Base-by-base conservation (phyloP, 192 early-diverging fungal species). In the Gonapodya sp. region DNA sequence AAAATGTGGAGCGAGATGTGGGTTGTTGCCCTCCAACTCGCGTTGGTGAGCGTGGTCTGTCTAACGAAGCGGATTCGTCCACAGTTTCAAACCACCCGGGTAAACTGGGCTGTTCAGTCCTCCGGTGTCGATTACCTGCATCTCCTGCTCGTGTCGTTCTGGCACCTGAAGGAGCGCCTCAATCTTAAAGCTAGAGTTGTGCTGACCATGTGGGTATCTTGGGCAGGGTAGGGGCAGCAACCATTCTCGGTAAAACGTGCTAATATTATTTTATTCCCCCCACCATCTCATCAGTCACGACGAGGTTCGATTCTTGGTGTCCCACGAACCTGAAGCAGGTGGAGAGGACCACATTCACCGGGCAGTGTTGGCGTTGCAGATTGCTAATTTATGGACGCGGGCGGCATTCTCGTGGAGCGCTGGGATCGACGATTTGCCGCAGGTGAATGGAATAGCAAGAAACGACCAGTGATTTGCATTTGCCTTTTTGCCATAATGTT, bases 51-150 rank as follows among this genome's bases (percentile, higher is more conserved):
- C n/a, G n/a, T n/a, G n/a, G n/a, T n/a, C n/a, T n/a, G n/a, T n/a
- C n/a, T n/a, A n/a, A n/a, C n/a, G n/a, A n/a, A n/a, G n/a, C n/a
- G n/a, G n/a, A n/a, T n/a, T n/a, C n/a, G n/a, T 24, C 80, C 80
- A 34, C 84, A 92, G 79, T 98, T 91, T 83, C 86, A 95, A 87
- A 95, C 95, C 0, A 95, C 93, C 35, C 89, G 96, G 18, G 87
- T 98, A 46, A 99, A 99, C 84, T 99, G 97, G 97, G 95, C 94
- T 0, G 96, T 99, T 1, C 97, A 99, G 85, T 96, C 95, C 31
- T 98, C 96, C 0, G 97, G 96, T 30, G 97, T 97, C 33, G 97
- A 99, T 81, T 99, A 99, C 82, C 85, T 99, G 2, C 97, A 99
- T 83, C 84, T 99, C 78, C 85, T 99, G 8, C 84, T 99, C 18